phyloP scores from a whole-genome alignment of 2,329 filamentous ascomycete species.

The Byssoonygena ceratinophila region DNA sequence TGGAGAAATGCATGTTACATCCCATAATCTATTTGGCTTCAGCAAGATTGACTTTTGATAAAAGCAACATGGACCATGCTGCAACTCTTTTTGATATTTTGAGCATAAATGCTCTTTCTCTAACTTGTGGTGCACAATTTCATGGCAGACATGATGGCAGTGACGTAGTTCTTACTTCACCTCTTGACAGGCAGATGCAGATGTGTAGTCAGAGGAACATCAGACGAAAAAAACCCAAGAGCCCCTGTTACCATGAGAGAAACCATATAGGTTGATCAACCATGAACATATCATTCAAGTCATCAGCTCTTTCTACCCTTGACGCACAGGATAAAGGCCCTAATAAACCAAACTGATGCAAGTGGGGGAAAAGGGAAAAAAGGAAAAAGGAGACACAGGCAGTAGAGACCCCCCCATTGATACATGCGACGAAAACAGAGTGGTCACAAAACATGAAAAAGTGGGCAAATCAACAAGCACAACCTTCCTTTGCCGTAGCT shows the following conservation, averaged over 20 bases:
- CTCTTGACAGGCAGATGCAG: no score
- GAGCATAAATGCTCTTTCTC: not conserved
- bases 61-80: no score
- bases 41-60: no score
- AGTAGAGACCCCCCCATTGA: no score
- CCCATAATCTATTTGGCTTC: no score
- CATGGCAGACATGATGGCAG: not conserved
- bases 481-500: constrained; percentile 74
- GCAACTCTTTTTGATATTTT: no score
- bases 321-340: not conserved
- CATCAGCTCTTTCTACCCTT: constrained; percentile 7
- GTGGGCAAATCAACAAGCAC: constrained; percentile 56
- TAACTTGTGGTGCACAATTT: not conserved
- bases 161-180: no score
- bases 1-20: not conserved
- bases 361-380: not conserved
- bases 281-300: not conserved
- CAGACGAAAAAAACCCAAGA: not conserved
- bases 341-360: no score
- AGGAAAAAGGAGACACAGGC: no score
- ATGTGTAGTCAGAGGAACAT: not conserved
- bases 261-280: not conserved
- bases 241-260: not conserved
- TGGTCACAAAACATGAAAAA: not conserved
- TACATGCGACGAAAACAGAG: constrained; percentile 10